Evolutionary conservation across 2,329 filamentous ascomycete genomes (phyloP), one percentile per base, ranked within the genome.

Genomic region (Epichloe gansuensis): DNA sequence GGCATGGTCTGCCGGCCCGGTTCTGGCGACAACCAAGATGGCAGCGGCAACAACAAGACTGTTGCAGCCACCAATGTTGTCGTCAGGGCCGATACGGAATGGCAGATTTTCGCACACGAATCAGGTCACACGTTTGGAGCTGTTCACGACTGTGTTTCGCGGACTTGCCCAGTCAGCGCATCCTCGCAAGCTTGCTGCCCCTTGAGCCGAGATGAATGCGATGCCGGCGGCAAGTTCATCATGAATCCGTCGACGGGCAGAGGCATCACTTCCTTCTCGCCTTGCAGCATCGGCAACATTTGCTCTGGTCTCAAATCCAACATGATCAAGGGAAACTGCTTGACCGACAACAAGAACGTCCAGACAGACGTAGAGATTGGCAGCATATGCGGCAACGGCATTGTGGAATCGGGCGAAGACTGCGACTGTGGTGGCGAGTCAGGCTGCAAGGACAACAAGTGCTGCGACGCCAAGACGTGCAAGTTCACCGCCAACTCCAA

Each of bases 71-170:
- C 91, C 55, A 97, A 96, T 64, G 88, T 98, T 1, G 89, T 98
- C 23, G 83, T 93, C 28, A 82, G 82, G 57, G 95, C 89, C 0
- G 76, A 80, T 23, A 85, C 82, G 3, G 91, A 95, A 65, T 97
- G 91, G 91, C 90, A 96, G 66, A 86, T 97, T 54, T 88, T 97
- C 68, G 91, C 91, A 34, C 91, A 97, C 65, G 91, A 97, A 69
- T 84, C 85, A 3, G 91, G 91, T 1, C 91, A 97, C 67, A 97
- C 90, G 0, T 97, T 95, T 67, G 91, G 91, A 46, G 93, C 91
- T 5, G 89, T 96, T 9, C 93, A 98, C 68, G 93, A 98, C 69
- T 98, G 93, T 68, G 86, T 81, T 3, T 65, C 73, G 0, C 56
- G 68, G n/a, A 78, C 85, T 2, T 97, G 91, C 65, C 76, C 88